A percentile compares a stretch with the other conserved stretches of the same genome.
Evolutionary conservation across 2,329 filamentous ascomycete genomes (phyloP).

Genomic region (Fusarium illudens): DNA sequence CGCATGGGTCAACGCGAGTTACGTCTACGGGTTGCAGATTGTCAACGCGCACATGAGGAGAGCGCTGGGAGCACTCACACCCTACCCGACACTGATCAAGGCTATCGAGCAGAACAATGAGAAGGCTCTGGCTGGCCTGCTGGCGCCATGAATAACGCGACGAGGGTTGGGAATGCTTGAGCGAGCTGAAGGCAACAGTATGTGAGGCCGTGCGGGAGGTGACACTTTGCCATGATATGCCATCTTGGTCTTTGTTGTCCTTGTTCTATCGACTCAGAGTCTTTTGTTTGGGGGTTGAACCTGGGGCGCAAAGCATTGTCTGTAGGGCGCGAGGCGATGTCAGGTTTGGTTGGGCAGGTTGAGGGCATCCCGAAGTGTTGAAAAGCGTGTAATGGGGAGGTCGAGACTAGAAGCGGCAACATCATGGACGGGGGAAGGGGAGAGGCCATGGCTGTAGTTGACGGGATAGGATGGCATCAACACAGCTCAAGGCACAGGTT

Average conservation of each 20-base stretch:
- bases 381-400: not conserved
- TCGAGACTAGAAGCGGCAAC: not conserved
- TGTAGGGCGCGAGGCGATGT: not conserved
- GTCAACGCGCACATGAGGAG: slow-evolving; percentile 89
- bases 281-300: not conserved
- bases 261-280: not conserved
- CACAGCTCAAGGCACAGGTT: not conserved
- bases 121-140: slow-evolving; percentile 59
- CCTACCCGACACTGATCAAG: slow-evolving; percentile 82
- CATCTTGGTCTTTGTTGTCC: not conserved
- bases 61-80: slow-evolving; percentile 86
- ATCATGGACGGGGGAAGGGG: not conserved
- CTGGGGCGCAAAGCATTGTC: not conserved
- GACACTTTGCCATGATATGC: slow-evolving; percentile 11
- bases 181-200: slow-evolving; percentile 5
- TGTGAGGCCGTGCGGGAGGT: slow-evolving; percentile 2
- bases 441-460: not conserved
- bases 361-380: not conserved
- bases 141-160: slow-evolving; percentile 24
- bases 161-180: slow-evolving; percentile 9
- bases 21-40: slow-evolving; percentile 90
- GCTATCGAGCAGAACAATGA: slow-evolving; percentile 67
- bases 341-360: not conserved
- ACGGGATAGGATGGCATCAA: not conserved
- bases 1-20: slow-evolving; percentile 98